Base-by-base conservation (phyloP, 108 stramenopile species). In the Seminavis robusta region DNA sequence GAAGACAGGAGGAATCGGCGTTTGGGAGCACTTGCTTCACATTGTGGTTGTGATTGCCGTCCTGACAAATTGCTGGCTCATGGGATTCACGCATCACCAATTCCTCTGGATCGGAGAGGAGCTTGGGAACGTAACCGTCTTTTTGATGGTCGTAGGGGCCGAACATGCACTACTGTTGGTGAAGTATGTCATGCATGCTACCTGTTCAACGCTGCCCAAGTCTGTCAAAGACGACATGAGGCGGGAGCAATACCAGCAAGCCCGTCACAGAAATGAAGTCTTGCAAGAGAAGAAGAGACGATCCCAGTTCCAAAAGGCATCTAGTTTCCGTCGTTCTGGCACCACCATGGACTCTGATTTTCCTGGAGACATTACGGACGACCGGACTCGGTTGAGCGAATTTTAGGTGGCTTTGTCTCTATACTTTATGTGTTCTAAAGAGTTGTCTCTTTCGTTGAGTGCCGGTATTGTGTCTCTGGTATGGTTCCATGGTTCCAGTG, bases 11-110 rank as follows among this genome's bases (percentile, higher is more conserved):
- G 89, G 93, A 11, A 98, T 99, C 33, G 98, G 97, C 36, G 86
- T 96, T 23, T 99, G 97, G 97, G 84, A 94, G 46, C 90, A 92
- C 52, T 84, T 98, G 36, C 81, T 99, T 13, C 91, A 94, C 52
- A 84, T 98, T 69, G 95, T 99, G 29, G 94, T 94, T 2, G 84
- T 96, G 1, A 78, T 96, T 65, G 95, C 95, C 1, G 86, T 98
- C 17, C 71, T 99, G 15, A 96, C 94, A 46, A 99, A 99, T 65
- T 95, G 92, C 57, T 91, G 89, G 53, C 63, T 97, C 33, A 88
- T 98, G 68, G 90, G 88, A 11, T 92, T 96, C 44, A 92, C 95
- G 11, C 92, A 73, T 52, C 47, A 64, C 0, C 47, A 82, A 17
- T 79, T 95, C 54, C 56, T 55, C 26, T 32, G 62, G 55, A 54